These are phyloP conservation scores for Acanthamoeba sp. DNA, from an alignment of 208 protist genomes.

Conservation along the genomic window DNA sequence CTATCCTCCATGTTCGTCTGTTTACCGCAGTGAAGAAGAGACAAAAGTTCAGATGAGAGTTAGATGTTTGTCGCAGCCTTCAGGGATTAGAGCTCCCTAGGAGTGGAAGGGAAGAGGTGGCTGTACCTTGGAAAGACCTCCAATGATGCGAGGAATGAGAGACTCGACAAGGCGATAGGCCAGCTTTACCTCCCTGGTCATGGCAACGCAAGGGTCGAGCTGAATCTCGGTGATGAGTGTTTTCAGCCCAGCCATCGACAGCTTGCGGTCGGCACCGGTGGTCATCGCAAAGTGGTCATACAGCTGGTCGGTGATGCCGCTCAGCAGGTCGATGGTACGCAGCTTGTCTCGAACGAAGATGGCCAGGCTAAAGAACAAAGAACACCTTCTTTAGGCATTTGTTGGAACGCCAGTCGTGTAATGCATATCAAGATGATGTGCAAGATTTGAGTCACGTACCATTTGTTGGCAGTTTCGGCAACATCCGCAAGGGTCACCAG, in stretches of 20 bases:
- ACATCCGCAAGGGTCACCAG: neutral
- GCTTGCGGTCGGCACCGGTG: neutral
- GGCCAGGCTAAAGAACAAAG: neutral
- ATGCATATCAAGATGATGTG: too few species aligned
- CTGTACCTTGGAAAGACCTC: constrained; percentile 25
- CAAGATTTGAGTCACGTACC: neutral
- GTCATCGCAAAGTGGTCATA: constrained; percentile 55
- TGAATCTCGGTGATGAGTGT: neutral
- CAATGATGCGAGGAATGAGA: constrained; percentile 46
- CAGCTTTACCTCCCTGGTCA: constrained; percentile 16
- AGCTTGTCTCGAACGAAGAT: constrained; percentile 13
- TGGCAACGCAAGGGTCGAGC: neutral
- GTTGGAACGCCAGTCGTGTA: too few species aligned
- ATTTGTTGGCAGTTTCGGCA: constrained; percentile 52
- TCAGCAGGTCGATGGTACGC: constrained; percentile 13
- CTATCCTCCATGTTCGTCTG: constrained; percentile 29
- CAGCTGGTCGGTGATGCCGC: constrained; percentile 52
- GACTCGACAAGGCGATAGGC: neutral
- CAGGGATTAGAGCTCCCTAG: too few species aligned
- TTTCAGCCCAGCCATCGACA: constrained; percentile 11
- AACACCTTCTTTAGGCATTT: neutral
- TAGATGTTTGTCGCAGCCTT: neutral
- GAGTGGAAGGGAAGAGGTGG: neutral
- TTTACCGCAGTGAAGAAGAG: neutral
- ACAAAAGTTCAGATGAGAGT: neutral